Base-by-base conservation (phyloP, 345 rosid genomes). In the Salix arbutifolia region DNA sequence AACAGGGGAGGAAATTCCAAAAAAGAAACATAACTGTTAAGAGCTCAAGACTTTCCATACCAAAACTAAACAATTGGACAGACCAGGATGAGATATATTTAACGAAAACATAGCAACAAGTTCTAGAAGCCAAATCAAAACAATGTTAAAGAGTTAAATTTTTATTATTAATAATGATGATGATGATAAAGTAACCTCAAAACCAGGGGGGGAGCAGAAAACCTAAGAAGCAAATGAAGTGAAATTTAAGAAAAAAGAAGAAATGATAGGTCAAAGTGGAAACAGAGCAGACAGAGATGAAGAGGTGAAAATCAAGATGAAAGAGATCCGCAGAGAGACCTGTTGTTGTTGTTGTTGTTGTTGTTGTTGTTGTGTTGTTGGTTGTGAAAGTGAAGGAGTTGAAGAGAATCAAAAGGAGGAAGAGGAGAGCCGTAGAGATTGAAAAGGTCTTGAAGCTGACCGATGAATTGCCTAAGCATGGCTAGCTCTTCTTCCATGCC, bases 381-480 rank as follows among this genome's bases (percentile, higher is more conserved):
- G 8, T 85, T 61, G 56, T 83, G 84, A 40, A 78, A 74, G 31
- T 82, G 85, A 6, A 80, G 80, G 12, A 44, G 83, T 30, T 3
- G 78, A 62, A 5, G 81, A 23, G 82, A 53, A 42, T 81, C 42
- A 5, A 73, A 66, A 62, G 78, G 74, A 28, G 69, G 84, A 77
- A 86, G 85, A 84, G 81, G 86, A 83, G 94, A 94, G 82, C 89
- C 92, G 94, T 89, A 83, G 81, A 86, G 88, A 76, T 86, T 88
- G 65, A 89, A 86, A 80, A 88, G 90, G 85, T 91, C 90, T 76
- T 89, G 93, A 90, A 95, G 96, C 97, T 89, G 97, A 84, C 87
- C 94, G 86, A 95, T 90, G 74, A 95, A 89, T 79, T 93, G 99
- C 89, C 97, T 89, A 72, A 95, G 96, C 99, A 93, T 88, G 94